phyloP scores from a whole-genome alignment of 202 grass and related monocot species.

The Bolboschoenoplectus hybrid region DNA sequence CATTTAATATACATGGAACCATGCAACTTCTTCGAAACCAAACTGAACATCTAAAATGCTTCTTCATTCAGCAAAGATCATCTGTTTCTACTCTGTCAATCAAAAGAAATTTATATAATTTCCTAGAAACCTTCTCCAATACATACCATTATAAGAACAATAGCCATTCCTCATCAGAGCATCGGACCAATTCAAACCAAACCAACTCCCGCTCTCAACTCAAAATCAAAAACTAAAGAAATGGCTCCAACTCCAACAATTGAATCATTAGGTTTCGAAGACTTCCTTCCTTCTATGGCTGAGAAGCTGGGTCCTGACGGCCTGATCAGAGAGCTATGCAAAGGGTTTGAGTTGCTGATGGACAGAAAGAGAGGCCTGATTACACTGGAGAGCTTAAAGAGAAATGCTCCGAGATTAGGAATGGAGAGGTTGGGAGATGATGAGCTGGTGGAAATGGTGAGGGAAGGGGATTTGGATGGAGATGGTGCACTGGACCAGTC shows the following conservation, averaged over 20 bases:
- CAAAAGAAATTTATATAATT: slow-evolving; percentile 43
- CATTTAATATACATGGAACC: neutral
- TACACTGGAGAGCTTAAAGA: slow-evolving; percentile 76
- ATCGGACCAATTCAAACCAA: slow-evolving; percentile 29
- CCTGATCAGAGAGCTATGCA: slow-evolving; percentile 81
- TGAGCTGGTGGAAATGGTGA: slow-evolving; percentile 69
- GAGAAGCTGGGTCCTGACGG: slow-evolving; percentile 68
- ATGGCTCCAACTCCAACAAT: slow-evolving; percentile 28
- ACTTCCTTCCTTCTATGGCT: slow-evolving; percentile 76
- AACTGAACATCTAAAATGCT: slow-evolving; percentile 35
- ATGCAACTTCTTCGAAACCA: slow-evolving; percentile 69
- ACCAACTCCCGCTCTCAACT: neutral
- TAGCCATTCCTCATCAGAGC: slow-evolving; percentile 42
- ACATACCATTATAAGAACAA: neutral
- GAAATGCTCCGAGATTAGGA: slow-evolving; percentile 54
- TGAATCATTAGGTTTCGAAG: slow-evolving; percentile 52
- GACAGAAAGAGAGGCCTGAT: slow-evolving; percentile 59
- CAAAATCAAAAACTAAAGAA: neutral
- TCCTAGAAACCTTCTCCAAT: slow-evolving; percentile 57
- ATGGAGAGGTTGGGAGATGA: slow-evolving; percentile 52
- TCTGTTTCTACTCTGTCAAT: slow-evolving; percentile 56
- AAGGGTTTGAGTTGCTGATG: slow-evolving; percentile 85
- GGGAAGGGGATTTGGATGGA: slow-evolving; percentile 70
- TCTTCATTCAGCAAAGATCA: slow-evolving; percentile 49
- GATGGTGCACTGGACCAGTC: slow-evolving; percentile 69